Conservation (phyloP, 352 stramenopile species). For the Globisporangium polare region DNA sequence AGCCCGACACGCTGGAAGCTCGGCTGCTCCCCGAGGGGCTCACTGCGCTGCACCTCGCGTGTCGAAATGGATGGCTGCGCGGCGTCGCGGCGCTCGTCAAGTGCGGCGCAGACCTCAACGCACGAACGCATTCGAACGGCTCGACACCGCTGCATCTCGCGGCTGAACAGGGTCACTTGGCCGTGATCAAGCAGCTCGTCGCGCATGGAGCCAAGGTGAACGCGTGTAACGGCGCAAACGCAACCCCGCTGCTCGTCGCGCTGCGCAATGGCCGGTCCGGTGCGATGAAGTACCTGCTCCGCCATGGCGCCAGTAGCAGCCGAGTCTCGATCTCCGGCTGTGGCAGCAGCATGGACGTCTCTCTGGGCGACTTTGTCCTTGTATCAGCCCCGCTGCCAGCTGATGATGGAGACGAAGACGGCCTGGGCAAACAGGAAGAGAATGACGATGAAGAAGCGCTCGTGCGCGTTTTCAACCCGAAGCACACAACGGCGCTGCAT, state of each 20-base stretch:
- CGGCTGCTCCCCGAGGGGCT: constrained; percentile 12
- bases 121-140: background rate
- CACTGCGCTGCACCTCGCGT: constrained; percentile 29
- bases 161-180: constrained; percentile 22
- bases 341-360: constrained; percentile 2
- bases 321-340: background rate
- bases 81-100: constrained; percentile 24
- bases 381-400: background rate
- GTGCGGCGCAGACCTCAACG: constrained; percentile 23
- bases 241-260: constrained; percentile 25
- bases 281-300: constrained; percentile 22
- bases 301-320: constrained; percentile 14
- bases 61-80: constrained; percentile 22
- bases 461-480: constrained; percentile 18
- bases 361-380: background rate
- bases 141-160: constrained; percentile 26
- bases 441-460: background rate
- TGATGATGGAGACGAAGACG: background rate
- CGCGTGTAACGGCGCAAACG: constrained; percentile 13
- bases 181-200: constrained; percentile 22
- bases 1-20: constrained; percentile 2
- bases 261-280: constrained; percentile 28
- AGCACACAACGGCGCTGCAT: constrained; percentile 32
- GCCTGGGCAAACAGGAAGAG: background rate
- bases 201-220: constrained; percentile 23